These are phyloP conservation scores for Macrotyloma uniflorum DNA, from an alignment of 306 rosid genomes.

Conservation along the genomic window DNA sequence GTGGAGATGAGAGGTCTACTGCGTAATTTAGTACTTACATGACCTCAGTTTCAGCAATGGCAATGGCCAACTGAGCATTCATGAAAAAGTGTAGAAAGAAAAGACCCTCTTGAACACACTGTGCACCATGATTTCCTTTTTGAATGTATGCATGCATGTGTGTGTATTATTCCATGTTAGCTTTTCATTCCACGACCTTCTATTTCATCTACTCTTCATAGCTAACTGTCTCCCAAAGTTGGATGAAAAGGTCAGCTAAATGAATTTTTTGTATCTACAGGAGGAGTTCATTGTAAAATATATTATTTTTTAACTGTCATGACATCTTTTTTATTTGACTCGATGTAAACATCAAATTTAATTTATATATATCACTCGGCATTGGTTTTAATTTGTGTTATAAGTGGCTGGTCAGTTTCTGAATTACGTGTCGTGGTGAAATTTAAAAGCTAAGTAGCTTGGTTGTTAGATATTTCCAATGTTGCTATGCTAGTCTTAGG, in stretches of 20 bases:
- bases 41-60: constrained; percentile 23
- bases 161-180: constrained; percentile 33
- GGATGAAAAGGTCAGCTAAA: constrained; percentile 36
- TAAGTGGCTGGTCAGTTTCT: constrained; percentile 25
- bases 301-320: constrained; percentile 11
- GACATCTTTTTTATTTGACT: constrained; percentile 45
- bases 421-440: constrained; percentile 58
- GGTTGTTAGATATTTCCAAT: constrained; percentile 38
- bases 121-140: constrained; percentile 7
- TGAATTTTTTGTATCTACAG: not conserved
- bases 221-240: constrained; percentile 61
- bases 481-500: constrained; percentile 42
- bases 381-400: constrained; percentile 17
- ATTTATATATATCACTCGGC: constrained; percentile 32
- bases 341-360: constrained; percentile 28
- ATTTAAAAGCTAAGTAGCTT: constrained; percentile 29
- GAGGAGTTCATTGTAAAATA: constrained; percentile 13
- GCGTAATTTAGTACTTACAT: not conserved
- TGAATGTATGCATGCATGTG: constrained; percentile 15
- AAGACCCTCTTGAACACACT: not conserved
- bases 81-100: constrained; percentile 5
- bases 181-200: constrained; percentile 53
- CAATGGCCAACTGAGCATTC: not conserved
- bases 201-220: constrained; percentile 72
- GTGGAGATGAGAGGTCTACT: not conserved